phyloP scores from a whole-genome alignment of 257 asterid genomes.

The Penstemon eatonii region DNA sequence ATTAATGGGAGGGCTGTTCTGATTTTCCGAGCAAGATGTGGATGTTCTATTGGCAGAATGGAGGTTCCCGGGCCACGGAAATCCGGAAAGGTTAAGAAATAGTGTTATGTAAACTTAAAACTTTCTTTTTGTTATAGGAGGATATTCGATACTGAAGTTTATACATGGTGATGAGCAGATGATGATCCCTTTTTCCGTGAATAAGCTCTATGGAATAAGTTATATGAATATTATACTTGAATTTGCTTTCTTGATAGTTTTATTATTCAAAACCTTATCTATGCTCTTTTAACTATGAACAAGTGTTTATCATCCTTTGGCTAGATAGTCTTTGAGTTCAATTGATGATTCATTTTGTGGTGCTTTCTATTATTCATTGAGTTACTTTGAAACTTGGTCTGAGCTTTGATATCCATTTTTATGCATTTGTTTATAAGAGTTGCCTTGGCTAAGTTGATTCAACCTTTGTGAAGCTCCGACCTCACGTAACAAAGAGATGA shows the following conservation, averaged over 20 bases:
- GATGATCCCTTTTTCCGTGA: constrained; percentile 14
- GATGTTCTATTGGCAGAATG: constrained; percentile 87
- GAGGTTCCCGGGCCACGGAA: constrained; percentile 84
- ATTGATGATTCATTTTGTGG: constrained; percentile 20
- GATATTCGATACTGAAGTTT: constrained; percentile 34
- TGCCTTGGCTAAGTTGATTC: neutral
- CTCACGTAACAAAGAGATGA: too few relatives aligned
- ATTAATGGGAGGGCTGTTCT: constrained; percentile 89
- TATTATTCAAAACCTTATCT: constrained; percentile 11
- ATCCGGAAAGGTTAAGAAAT: constrained; percentile 75
- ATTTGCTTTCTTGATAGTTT: constrained; percentile 23
- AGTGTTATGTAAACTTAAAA: constrained; percentile 29
- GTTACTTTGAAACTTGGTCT: neutral
- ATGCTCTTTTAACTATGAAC: constrained; percentile 8
- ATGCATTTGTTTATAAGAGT: neutral
- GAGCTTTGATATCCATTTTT: neutral
- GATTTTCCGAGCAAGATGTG: constrained; percentile 85
- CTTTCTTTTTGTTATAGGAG: constrained; percentile 10
- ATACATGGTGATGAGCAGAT: constrained; percentile 31
- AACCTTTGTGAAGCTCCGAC: too few relatives aligned
- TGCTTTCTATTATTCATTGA: neutral
- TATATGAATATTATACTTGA: constrained; percentile 29
- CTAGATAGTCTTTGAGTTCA: neutral
- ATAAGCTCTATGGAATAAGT: constrained; percentile 44
- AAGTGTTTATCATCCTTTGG: constrained; percentile 31